phyloP scores from a whole-genome alignment of 495 filamentous ascomycete species.

The Hyaloscypha bicolor region DNA sequence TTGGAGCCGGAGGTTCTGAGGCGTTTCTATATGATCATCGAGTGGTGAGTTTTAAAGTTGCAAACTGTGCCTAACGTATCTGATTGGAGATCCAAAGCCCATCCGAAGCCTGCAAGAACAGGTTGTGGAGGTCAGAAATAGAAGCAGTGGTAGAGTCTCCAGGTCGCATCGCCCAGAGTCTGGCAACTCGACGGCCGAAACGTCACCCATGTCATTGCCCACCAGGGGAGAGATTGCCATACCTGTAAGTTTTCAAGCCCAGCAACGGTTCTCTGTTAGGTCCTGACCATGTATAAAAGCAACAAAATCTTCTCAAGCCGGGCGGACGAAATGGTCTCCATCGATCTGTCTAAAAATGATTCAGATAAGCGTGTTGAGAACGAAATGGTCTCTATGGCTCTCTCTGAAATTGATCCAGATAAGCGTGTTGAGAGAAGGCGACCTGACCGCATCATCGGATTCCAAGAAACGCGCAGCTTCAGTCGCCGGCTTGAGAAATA shows the following conservation, averaged over 20 bases:
- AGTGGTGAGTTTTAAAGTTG: not conserved
- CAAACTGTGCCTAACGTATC: not conserved
- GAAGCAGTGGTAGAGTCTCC: slow-evolving; percentile 6
- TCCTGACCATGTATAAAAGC: not conserved
- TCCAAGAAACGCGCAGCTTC: slow-evolving; percentile 8
- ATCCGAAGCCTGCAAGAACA: not conserved
- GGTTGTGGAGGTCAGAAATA: slow-evolving; percentile 17
- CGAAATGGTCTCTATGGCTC: no score
- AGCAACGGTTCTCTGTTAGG: no score
- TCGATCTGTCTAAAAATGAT: not conserved
- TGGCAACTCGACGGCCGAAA: not conserved
- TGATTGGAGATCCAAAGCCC: not conserved
- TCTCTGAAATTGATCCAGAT: no score
- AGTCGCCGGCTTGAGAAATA: slow-evolving; percentile 3
- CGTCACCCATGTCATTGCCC: slow-evolving; percentile 8
- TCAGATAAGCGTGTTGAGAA: not conserved
- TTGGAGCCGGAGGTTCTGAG: not conserved
- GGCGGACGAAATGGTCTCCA: slow-evolving; percentile 8
- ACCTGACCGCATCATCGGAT: slow-evolving; percentile 14
- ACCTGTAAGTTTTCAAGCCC: not conserved
- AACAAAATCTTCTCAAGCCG: slow-evolving; percentile 15
- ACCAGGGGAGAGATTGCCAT: not conserved
- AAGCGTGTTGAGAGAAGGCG: no score
- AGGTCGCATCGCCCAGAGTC: not conserved
- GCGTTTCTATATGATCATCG: not conserved